These are phyloP conservation scores for Microcos paniculata DNA, from an alignment of 345 rosid species.

Conservation along the genomic window DNA sequence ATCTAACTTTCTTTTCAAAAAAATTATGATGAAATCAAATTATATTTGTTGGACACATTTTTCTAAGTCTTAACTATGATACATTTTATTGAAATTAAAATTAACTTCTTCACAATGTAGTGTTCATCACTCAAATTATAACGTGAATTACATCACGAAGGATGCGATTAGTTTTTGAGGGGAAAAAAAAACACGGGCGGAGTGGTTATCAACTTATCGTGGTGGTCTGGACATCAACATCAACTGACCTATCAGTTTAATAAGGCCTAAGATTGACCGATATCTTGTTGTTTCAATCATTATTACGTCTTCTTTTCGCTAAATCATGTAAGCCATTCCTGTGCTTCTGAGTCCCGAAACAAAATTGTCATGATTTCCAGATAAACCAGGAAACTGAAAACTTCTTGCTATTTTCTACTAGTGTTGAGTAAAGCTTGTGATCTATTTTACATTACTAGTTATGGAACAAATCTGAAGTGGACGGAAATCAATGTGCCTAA, in stretches of 20 bases:
- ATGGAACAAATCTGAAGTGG: neutral
- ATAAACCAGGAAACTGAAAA: neutral
- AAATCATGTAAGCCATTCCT: neutral
- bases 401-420: neutral
- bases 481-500: neutral
- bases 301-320: neutral
- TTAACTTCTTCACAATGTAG: too few species aligned
- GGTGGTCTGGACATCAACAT: slow-evolving; percentile 21
- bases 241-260: neutral
- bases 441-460: neutral
- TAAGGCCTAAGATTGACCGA: neutral
- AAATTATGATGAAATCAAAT: too few species aligned
- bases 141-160: too few species aligned
- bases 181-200: too few species aligned
- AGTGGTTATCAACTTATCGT: too few species aligned
- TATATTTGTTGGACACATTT: too few species aligned
- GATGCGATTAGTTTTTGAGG: too few species aligned
- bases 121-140: too few species aligned
- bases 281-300: neutral
- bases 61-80: too few species aligned
- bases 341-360: neutral
- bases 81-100: too few species aligned
- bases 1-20: too few species aligned
- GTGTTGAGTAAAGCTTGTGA: neutral
- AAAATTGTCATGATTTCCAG: neutral